phyloP scores from a whole-genome alignment of 805 yeast genomes.

The Sugiyamaella qingdaonensis region DNA sequence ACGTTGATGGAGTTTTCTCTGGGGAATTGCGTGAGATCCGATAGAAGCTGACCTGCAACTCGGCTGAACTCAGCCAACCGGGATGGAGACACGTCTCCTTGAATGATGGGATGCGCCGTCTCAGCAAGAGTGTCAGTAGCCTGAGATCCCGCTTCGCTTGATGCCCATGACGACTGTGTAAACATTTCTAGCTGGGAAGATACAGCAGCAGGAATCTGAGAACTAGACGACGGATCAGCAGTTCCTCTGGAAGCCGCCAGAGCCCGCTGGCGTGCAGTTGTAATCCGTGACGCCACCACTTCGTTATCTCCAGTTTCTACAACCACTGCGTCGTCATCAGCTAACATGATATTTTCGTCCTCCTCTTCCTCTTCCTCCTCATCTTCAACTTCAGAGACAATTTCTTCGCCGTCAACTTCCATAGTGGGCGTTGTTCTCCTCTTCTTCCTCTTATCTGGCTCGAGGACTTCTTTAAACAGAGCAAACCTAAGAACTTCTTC shows the following conservation, averaged over 20 bases:
- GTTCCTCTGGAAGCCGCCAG: conserved; percentile 10
- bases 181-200: conserved; percentile 1
- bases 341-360: conserved; percentile 3
- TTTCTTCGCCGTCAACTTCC: conserved; percentile 34
- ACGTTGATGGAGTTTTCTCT: conserved; percentile 41
- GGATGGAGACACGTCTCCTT: conserved; percentile 45
- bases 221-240: neutral
- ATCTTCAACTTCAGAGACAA: conserved; percentile 45
- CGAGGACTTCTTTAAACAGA: conserved; percentile 67
- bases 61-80: conserved; percentile 47
- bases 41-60: conserved; percentile 45
- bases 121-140: conserved; percentile 17
- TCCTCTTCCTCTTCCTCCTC: conserved; percentile 42
- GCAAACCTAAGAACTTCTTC: conserved; percentile 82
- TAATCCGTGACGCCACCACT: conserved; percentile 35
- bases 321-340: conserved; percentile 52
- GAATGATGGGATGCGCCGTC: conserved; percentile 18
- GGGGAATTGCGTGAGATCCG: conserved; percentile 39
- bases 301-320: conserved; percentile 47
- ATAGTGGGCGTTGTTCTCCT: conserved; percentile 30
- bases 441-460: conserved; percentile 36
- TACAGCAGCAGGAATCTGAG: neutral
- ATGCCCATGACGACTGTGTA: conserved; percentile 22
- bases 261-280: conserved; percentile 27
- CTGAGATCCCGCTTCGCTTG: conserved; percentile 3